Evolutionary conservation across 1,139 yeast species (phyloP).

Genomic region (Suhomyces panamericanus): DNA sequence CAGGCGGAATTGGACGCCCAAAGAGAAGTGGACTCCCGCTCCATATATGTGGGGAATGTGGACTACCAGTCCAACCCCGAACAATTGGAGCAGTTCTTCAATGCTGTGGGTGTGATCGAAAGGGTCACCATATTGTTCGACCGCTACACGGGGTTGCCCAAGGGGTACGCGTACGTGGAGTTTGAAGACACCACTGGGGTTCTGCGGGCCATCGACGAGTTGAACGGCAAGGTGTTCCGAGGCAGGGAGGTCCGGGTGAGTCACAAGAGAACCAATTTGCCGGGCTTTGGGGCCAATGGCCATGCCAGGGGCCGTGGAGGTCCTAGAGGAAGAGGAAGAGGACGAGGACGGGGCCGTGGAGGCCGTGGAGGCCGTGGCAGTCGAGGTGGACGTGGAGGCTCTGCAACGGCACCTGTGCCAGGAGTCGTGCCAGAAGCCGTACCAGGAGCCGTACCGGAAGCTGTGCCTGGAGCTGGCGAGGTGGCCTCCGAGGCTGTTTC

Average conservation of each 20-base stretch:
- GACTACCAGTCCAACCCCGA: slow-evolving; percentile 45
- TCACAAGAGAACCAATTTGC: slow-evolving; percentile 42
- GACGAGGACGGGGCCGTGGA: slow-evolving; percentile 21
- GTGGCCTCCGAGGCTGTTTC: too few relatives aligned
- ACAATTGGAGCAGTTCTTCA: slow-evolving; percentile 42
- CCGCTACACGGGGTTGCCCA: slow-evolving; percentile 39
- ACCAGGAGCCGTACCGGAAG: too few relatives aligned
- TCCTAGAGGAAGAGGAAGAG: slow-evolving; percentile 21
- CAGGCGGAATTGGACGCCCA: slow-evolving; percentile 32
- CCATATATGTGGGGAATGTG: slow-evolving; percentile 47
- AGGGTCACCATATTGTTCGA: slow-evolving; percentile 44
- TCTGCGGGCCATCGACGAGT: slow-evolving; percentile 35
- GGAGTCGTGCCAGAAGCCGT: too few relatives aligned
- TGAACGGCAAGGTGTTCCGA: slow-evolving; percentile 37
- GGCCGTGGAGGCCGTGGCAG: slow-evolving; percentile 1
- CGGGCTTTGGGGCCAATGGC: slow-evolving; percentile 31
- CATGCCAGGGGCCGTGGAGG: slow-evolving; percentile 25
- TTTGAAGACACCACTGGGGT: slow-evolving; percentile 33
- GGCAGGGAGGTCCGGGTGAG: slow-evolving; percentile 40
- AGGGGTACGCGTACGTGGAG: slow-evolving; percentile 50
- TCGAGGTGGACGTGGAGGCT: not conserved
- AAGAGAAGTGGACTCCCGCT: slow-evolving; percentile 38
- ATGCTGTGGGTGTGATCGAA: slow-evolving; percentile 35
- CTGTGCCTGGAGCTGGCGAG: too few relatives aligned
- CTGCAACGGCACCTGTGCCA: too few relatives aligned